phyloP scores from a whole-genome alignment of 805 yeast species.

The Candida gorgasii region DNA sequence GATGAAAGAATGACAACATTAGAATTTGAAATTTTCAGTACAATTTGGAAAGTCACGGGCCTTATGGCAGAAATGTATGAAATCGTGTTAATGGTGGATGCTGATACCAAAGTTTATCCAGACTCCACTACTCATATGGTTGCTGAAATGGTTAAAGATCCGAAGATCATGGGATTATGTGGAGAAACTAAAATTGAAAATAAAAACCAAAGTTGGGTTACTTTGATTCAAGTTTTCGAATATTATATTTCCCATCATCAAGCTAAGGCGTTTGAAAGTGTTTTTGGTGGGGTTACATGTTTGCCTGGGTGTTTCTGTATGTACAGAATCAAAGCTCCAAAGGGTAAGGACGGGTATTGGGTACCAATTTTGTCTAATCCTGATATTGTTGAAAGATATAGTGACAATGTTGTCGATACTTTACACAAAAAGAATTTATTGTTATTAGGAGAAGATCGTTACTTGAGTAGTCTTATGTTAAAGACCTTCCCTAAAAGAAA shows the following conservation, averaged over 20 bases:
- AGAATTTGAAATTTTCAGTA: conserved; percentile 73
- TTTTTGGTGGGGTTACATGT: conserved; percentile 92
- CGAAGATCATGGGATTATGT: conserved; percentile 86
- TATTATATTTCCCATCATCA: conserved; percentile 93
- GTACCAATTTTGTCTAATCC: conserved; percentile 92
- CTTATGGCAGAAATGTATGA: conserved; percentile 83
- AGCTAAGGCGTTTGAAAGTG: conserved; percentile 92
- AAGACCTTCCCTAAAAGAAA: conserved; percentile 87
- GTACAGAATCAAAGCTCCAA: conserved; percentile 89
- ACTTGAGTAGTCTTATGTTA: conserved; percentile 80
- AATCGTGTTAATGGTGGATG: conserved; percentile 87
- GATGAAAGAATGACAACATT: conserved; percentile 93
- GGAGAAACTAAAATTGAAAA: conserved; percentile 93
- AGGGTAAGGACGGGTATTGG: conserved; percentile 72
- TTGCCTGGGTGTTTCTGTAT: conserved; percentile 93
- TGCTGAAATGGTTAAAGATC: conserved; percentile 86
- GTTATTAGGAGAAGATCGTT: conserved; percentile 89
- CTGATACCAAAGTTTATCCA: conserved; percentile 86
- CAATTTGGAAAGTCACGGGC: conserved; percentile 83
- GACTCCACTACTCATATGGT: conserved; percentile 88
- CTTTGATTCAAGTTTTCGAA: conserved; percentile 91
- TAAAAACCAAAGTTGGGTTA: conserved; percentile 82
- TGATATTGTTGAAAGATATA: conserved; percentile 87
- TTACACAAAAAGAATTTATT: conserved; percentile 84
- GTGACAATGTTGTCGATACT: conserved; percentile 81